Percentiles rank a stretch among this genome's conserved stretches.
phyloP scores from a whole-genome alignment of 2,329 filamentous ascomycete genomes.

The Sphaerulina musiva region DNA sequence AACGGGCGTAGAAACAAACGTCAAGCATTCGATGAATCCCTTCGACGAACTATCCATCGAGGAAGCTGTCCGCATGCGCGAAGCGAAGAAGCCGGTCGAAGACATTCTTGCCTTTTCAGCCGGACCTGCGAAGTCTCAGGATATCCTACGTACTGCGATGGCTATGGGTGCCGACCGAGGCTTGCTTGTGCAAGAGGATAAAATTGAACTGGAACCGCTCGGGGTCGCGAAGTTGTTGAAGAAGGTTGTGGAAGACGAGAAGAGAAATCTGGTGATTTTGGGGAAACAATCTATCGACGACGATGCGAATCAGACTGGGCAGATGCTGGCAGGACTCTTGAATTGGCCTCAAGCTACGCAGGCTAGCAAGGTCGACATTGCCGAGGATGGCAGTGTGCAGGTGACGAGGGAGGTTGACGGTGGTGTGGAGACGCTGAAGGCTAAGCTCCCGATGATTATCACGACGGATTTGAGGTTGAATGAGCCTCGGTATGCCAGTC shows the following conservation, averaged over 20 bases:
- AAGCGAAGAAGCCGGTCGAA: conserved; percentile 63
- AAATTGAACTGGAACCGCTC: conserved; percentile 80
- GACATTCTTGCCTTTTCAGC: conserved; percentile 88
- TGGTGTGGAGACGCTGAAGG: conserved; percentile 79
- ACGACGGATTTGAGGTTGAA: conserved; percentile 93
- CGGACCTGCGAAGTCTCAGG: conserved; percentile 78
- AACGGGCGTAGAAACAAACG: conserved; percentile 85
- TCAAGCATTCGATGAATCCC: conserved; percentile 98
- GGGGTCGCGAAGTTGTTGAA: conserved; percentile 83
- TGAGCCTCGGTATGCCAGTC: conserved; percentile 85
- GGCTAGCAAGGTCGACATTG: conserved; percentile 75
- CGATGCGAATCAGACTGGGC: conserved; percentile 89
- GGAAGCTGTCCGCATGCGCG: conserved; percentile 89
- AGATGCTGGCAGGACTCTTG: conserved; percentile 91
- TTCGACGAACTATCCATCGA: conserved; percentile 98
- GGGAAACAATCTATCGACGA: conserved; percentile 99
- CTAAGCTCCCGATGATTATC: conserved; percentile 84
- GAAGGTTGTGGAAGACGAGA: conserved; percentile 72
- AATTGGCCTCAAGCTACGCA: conserved; percentile 94
- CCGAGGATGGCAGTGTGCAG: conserved; percentile 57
- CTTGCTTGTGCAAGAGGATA: conserved; percentile 65
- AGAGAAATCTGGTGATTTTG: conserved; percentile 83
- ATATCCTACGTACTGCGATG: conserved; percentile 92
- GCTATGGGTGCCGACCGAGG: conserved; percentile 94
- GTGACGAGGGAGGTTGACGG: conserved; percentile 93